A percentile compares a stretch with the other conserved stretches of the same genome.
These are phyloP conservation scores for Inga laurina DNA, from an alignment of 306 rosid genomes.

Conservation along the genomic window DNA sequence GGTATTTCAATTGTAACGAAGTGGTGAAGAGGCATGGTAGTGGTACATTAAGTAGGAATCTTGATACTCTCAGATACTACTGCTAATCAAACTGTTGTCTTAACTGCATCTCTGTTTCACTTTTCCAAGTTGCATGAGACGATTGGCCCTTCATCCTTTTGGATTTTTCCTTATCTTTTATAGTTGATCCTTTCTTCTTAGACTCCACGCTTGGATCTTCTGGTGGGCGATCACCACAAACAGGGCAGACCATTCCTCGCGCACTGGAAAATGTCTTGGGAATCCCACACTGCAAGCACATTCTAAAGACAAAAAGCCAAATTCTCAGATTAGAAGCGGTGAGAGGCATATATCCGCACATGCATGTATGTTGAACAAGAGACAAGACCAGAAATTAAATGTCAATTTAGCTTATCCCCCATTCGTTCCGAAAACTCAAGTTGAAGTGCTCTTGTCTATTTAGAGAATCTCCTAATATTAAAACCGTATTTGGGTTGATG, in stretches of 20 bases:
- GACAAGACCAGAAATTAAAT: not conserved
- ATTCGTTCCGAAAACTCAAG: not conserved
- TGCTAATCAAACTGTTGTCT: conserved; percentile 85
- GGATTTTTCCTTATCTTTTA: conserved; percentile 91
- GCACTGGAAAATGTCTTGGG: conserved; percentile 85
- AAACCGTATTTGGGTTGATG: not conserved
- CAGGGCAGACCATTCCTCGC: conserved; percentile 89
- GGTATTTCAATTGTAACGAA: conserved; percentile 5
- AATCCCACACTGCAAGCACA: conserved; percentile 95
- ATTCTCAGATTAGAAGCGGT: conserved; percentile 17
- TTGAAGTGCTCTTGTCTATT: not conserved
- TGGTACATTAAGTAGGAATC: not conserved
- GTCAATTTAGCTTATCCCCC: not conserved
- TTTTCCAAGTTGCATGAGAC: conserved; percentile 95
- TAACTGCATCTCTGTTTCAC: conserved; percentile 95
- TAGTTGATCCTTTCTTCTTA: conserved; percentile 84
- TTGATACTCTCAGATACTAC: conserved; percentile 9
- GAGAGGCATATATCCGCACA: not conserved
- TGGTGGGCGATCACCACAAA: conserved; percentile 80
- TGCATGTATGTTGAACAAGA: not conserved
- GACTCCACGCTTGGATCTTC: conserved; percentile 52
- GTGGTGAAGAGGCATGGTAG: conserved; percentile 18
- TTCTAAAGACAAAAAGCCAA: conserved; percentile 49
- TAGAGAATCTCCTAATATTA: not conserved
- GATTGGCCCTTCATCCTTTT: conserved; percentile 96